Evolutionary conservation across 495 filamentous ascomycete genomes (phyloP), one percentile per base, ranked within the genome.

Genomic region (Extremus antarcticus): DNA sequence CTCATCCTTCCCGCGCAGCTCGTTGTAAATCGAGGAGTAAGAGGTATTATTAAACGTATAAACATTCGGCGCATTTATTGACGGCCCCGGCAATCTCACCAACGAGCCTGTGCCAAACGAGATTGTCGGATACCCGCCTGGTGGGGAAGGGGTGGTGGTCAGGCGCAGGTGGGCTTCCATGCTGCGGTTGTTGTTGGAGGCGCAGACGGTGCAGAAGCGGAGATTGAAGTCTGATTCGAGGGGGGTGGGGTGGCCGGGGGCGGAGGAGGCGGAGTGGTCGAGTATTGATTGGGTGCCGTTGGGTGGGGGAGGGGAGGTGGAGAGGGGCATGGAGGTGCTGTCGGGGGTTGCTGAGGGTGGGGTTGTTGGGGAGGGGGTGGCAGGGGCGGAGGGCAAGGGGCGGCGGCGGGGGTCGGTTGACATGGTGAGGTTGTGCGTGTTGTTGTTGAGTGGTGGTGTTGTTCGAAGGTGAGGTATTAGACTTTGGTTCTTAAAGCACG

Each of bases 181-280:
- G 51, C 74, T 94, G 79, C 90, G 82, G 65, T 97, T 96, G 62
- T 96, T 83, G 65, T 99, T 97, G 63, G 88, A 95, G 3, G 92
- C 92, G 70, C 94, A 99, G 38, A 99, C 92, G 1, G 94, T 99
- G 77, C 94, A 99, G 73, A 97, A 96, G 63, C 85, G 92, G 41
- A 99, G 76, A 16, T 54, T 57, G 59, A 32, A 61, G 29, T n/a
- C n/a, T 29, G 35, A 43, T 41, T 35, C 41, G 10, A 21, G 46
- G 8, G 29, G 9, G 32, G 50, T 1, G 7, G 29, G 8, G 7
- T 52, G 24, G 50, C 50, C 50, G 29, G 50, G 50, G 22, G 21
- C n/a, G n/a, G n/a, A n/a, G n/a, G n/a, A n/a, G n/a, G n/a, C n/a
- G n/a, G n/a, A n/a, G 43, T 50, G n/a, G 43, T 46, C 24, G 46